Percentiles rank a stretch among this genome's conserved stretches.
These are phyloP conservation scores for Patellifolia procumbens DNA, from an alignment of 179 eudicot species.

Conservation along the genomic window DNA sequence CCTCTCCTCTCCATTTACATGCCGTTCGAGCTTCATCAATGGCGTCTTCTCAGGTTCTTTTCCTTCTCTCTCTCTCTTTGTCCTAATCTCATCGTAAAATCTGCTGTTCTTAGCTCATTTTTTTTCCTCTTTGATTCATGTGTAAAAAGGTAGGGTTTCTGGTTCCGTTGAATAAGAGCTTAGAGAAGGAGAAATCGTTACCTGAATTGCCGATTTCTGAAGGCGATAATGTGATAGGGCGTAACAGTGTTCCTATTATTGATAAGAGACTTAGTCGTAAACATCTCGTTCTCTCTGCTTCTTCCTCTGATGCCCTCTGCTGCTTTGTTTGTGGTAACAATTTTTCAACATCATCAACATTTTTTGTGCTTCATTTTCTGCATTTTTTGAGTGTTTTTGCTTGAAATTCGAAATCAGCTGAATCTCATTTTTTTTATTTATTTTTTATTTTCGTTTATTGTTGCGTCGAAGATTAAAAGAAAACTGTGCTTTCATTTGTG, in stretches of 20 bases:
- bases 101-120: background rate
- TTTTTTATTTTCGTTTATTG: background rate
- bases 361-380: background rate
- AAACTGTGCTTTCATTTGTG: no score
- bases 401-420: background rate
- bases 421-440: background rate
- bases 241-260: conserved; percentile 44
- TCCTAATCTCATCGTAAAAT: background rate
- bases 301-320: conserved; percentile 48
- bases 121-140: background rate
- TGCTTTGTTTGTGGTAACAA: conserved; percentile 56
- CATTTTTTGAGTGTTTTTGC: background rate
- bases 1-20: conserved; percentile 16
- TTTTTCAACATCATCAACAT: background rate
- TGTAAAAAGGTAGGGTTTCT: conserved; percentile 63
- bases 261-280: conserved; percentile 94
- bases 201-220: conserved; percentile 49
- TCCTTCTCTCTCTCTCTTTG: background rate
- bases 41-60: conserved; percentile 36
- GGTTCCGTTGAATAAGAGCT: conserved; percentile 52
- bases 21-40: conserved; percentile 23
- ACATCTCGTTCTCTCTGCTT: conserved; percentile 57
- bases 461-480: no score
- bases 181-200: conserved; percentile 50
- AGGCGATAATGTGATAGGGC: conserved; percentile 69